Evolutionary conservation across 371 early-diverging fungal species (phyloP), one percentile per base, ranked within the genome.

Genomic region (Enterocytospora artemiae): DNA sequence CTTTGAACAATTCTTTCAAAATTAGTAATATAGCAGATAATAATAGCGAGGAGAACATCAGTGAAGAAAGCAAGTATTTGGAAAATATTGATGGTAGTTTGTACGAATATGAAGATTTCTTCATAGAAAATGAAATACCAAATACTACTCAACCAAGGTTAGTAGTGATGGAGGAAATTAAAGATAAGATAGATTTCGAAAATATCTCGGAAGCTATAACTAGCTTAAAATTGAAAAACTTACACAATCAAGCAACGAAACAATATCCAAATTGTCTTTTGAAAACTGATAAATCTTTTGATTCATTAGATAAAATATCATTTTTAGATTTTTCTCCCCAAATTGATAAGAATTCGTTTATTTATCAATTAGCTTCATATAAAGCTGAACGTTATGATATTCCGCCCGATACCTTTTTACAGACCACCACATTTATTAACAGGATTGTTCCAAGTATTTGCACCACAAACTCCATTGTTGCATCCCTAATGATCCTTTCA

Each of bases 401-500:
- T 18, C 24, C 51, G 32, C 45, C 67, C 1, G 63, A 48, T 7
- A 9, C 34, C 18, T 60, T 53, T 39, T 37, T 60, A 20, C 59
- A 67, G 7, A 59, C 71, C 18, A 28, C 63, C 53, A 59, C 59
- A 2, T 67, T 74, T n/a, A 22, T 67, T 18, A 59, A 66, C 25
- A 69, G 62, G 24, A 78, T 74, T 30, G 53, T 78, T 4, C 79
- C 79, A 7, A 69, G 74, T 14, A 33, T 78, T 41, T 68, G 70
- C 49, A 76, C 76, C 5, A 72, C 72, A 27, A 78, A 78, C 44
- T 43, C 72, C 14, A 71, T 78, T 34, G 34, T 78, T 25, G 71
- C 69, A 33, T 62, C 69, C 7, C 36, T 72, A 7, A 74, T 78
- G 68, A 87, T 90, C 9, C 81, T 89, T 77, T 51, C 49, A 25